A percentile compares a stretch with the other conserved stretches of the same genome.
These are phyloP conservation scores for Cladobotryum mycophilum DNA, from an alignment of 2,329 filamentous ascomycete genomes.

Conservation along the genomic window DNA sequence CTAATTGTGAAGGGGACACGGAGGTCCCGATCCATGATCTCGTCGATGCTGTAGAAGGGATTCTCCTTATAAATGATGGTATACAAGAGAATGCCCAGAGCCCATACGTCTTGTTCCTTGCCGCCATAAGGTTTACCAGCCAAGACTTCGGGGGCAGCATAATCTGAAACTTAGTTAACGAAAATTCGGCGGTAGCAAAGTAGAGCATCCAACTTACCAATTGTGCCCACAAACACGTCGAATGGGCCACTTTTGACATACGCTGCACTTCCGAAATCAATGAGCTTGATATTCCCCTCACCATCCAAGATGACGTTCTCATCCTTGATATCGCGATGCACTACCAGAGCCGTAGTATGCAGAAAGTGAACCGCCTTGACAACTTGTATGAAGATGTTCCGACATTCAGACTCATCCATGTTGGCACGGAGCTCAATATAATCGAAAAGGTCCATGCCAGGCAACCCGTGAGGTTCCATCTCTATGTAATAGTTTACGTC, in stretches of 20 bases:
- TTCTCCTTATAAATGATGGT: conserved; percentile 99
- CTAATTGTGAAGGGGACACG: conserved; percentile 83
- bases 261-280: conserved; percentile 95
- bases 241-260: conserved; percentile 99
- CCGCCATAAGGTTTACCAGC: conserved; percentile 87
- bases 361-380: conserved; percentile 84
- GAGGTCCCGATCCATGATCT: conserved; percentile 96
- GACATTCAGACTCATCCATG: conserved; percentile 92
- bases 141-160: conserved; percentile 95
- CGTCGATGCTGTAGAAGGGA: conserved; percentile 96
- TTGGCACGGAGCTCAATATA: conserved; percentile 95
- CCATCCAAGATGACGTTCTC: conserved; percentile 96
- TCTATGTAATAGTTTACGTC: conserved; percentile 97
- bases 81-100: conserved; percentile 91
- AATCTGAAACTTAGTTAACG: conserved; percentile 54
- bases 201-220: conserved; percentile 56
- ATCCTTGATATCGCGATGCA: conserved; percentile 98
- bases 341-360: conserved; percentile 83
- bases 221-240: conserved; percentile 97
- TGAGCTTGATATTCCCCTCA: conserved; percentile 91
- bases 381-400: conserved; percentile 93
- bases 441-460: conserved; percentile 97
- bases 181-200: neutral
- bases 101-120: conserved; percentile 98
- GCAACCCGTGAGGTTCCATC: conserved; percentile 90